Percentiles rank a stretch among this genome's conserved stretches.
phyloP scores from a whole-genome alignment of 768 basidiomycete species.

The Clathrus columnatus region DNA sequence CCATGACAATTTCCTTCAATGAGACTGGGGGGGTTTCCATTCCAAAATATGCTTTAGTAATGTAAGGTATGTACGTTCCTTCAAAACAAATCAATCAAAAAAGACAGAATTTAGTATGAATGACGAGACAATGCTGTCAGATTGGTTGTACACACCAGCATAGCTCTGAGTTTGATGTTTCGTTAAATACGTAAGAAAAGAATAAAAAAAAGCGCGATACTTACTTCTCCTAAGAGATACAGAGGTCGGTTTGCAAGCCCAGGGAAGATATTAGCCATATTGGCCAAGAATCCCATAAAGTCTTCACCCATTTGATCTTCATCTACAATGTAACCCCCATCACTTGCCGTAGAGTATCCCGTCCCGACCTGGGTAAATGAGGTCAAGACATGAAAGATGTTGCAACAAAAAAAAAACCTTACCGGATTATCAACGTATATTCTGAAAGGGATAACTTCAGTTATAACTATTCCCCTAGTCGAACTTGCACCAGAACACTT shows the following conservation, averaged over 20 bases:
- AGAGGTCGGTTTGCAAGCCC: constrained; percentile 57
- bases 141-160: constrained; percentile 13
- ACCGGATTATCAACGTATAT: constrained; percentile 4
- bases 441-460: constrained; percentile 10
- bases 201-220: too few species aligned
- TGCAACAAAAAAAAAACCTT: not conserved
- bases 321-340: constrained; percentile 45
- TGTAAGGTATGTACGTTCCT: constrained; percentile 9
- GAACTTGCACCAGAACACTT: too few species aligned
- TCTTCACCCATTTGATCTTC: constrained; percentile 58
- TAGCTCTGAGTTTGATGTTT: too few species aligned
- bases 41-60: constrained; percentile 11
- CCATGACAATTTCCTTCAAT: constrained; percentile 12
- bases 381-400: not conserved
- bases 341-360: constrained; percentile 58
- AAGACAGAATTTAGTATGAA: not conserved
- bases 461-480: not conserved
- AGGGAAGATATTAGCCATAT: constrained; percentile 69
- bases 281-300: constrained; percentile 52
- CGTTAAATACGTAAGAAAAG: too few species aligned
- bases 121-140: not conserved
- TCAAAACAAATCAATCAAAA: too few species aligned
- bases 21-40: constrained; percentile 9
- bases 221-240: constrained; percentile 51
- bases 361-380: constrained; percentile 26